Conservation (phyloP, 169 alveolate genomes). For the Theileria sp. region DNA sequence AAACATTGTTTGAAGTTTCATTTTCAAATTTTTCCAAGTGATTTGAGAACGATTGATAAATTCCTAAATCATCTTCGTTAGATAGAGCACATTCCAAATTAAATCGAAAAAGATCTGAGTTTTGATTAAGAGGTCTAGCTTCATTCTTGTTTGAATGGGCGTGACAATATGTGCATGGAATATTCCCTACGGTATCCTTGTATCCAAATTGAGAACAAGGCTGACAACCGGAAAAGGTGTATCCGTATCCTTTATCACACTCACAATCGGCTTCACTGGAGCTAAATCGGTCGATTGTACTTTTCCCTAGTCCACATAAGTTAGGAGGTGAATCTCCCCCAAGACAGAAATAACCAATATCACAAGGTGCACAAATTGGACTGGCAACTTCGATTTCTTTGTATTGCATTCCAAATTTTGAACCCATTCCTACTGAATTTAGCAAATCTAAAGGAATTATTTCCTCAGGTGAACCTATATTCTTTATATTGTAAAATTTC, state of each 20-base stretch:
- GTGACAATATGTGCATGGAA: slow-evolving; percentile 42
- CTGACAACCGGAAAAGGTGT: slow-evolving; percentile 16
- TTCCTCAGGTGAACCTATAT: slow-evolving; percentile 1
- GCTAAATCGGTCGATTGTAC: slow-evolving; percentile 23
- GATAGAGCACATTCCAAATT: not conserved
- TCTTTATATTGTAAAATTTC: slow-evolving; percentile 62
- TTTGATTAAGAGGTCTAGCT: not conserved
- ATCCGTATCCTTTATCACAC: slow-evolving; percentile 76
- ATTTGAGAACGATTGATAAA: not conserved
- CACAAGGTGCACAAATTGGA: slow-evolving; percentile 50
- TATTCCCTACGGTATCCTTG: slow-evolving; percentile 52
- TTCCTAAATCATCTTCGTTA: not conserved
- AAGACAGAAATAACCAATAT: slow-evolving; percentile 48
- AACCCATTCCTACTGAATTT: slow-evolving; percentile 10
- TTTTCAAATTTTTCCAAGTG: not conserved
- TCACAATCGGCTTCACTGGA: slow-evolving; percentile 25
- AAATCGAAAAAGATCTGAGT: slow-evolving; percentile 3
- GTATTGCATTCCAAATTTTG: not conserved
- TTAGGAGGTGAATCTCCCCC: slow-evolving; percentile 28
- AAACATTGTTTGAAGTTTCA: slow-evolving; percentile 3
- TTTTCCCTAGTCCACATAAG: slow-evolving; percentile 41
- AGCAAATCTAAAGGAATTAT: slow-evolving; percentile 13
- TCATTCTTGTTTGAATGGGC: slow-evolving; percentile 5
- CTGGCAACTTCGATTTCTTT: not conserved
- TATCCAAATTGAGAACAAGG: slow-evolving; percentile 58